Conservation (phyloP, 139 green algal species). For the Chlamydomonas asymmetrica region DNA sequence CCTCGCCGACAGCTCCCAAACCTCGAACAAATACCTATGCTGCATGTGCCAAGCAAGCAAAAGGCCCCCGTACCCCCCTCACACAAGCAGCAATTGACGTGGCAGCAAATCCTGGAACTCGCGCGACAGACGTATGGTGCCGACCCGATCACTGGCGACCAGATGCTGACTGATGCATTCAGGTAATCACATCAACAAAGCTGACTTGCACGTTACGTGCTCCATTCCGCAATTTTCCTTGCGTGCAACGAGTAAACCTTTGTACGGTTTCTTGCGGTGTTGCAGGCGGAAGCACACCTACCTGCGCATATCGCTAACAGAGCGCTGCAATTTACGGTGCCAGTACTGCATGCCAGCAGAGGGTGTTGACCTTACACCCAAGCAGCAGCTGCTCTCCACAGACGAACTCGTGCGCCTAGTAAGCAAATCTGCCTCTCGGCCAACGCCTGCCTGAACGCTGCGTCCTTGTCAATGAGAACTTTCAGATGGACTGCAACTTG, state of each 20-base stretch:
- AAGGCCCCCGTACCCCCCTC: slow-evolving; percentile 3
- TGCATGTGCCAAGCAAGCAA: slow-evolving; percentile 7
- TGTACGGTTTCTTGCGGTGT: neutral
- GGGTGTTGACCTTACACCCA: slow-evolving; percentile 86
- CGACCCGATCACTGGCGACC: slow-evolving; percentile 14
- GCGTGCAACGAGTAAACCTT: neutral
- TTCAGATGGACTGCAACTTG: too few species aligned
- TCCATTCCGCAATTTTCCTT: neutral
- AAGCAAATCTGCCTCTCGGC: slow-evolving; percentile 3
- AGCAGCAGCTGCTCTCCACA: slow-evolving; percentile 66
- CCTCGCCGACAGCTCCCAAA: too few species aligned
- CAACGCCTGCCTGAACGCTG: neutral
- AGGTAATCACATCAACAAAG: slow-evolving; percentile 48
- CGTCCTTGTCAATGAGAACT: too few species aligned
- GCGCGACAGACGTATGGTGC: slow-evolving; percentile 1
- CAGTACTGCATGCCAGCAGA: slow-evolving; percentile 99
- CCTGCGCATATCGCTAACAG: slow-evolving; percentile 96
- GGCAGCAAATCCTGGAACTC: slow-evolving; percentile 50
- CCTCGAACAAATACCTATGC: slow-evolving; percentile 23
- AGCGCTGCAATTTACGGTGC: slow-evolving; percentile 98
- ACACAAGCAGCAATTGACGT: slow-evolving; percentile 42
- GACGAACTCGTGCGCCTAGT: slow-evolving; percentile 83
- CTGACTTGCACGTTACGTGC: neutral
- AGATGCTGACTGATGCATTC: slow-evolving; percentile 69
- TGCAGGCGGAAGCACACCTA: slow-evolving; percentile 90